Percentiles rank a stretch among this genome's conserved stretches.
Conservation (phyloP, 2,329 filamentous ascomycete species). For the Phialophora expanda region DNA sequence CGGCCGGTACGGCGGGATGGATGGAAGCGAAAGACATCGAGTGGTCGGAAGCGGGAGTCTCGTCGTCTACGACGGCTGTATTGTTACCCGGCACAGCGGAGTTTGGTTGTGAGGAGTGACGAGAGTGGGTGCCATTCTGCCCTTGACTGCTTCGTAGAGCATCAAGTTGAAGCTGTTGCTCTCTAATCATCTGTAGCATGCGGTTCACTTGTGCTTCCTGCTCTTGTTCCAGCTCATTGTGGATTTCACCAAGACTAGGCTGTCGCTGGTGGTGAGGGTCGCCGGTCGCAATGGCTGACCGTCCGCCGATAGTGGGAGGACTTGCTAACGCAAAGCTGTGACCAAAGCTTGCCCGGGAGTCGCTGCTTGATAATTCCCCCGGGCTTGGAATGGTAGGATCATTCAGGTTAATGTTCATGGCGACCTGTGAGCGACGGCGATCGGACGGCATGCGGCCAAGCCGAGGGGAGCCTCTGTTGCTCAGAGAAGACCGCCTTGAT, state of each 20-base stretch:
- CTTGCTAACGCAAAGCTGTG: slow-evolving; percentile 50
- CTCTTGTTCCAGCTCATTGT: slow-evolving; percentile 58
- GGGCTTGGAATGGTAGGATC: slow-evolving; percentile 46
- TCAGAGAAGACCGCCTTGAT: slow-evolving; percentile 51
- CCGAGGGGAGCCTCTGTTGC: slow-evolving; percentile 44
- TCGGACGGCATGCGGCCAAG: slow-evolving; percentile 45
- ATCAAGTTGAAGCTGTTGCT: slow-evolving; percentile 54
- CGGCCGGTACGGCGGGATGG: slow-evolving; percentile 42
- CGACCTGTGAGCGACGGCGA: slow-evolving; percentile 50
- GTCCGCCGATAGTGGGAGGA: slow-evolving; percentile 51
- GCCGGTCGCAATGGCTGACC: slow-evolving; percentile 50
- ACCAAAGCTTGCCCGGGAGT: slow-evolving; percentile 46
- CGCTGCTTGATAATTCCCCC: slow-evolving; percentile 47
- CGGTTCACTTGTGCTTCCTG: slow-evolving; percentile 60
- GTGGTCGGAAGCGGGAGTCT: slow-evolving; percentile 51
- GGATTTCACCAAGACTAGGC: slow-evolving; percentile 56
- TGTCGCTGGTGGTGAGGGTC: slow-evolving; percentile 56
- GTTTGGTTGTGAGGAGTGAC: slow-evolving; percentile 24
- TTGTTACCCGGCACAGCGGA: slow-evolving; percentile 44
- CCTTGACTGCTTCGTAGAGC: slow-evolving; percentile 45
- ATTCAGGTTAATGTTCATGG: slow-evolving; percentile 49
- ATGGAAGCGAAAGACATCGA: slow-evolving; percentile 48
- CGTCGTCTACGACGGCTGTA: slow-evolving; percentile 51
- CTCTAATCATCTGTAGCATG: slow-evolving; percentile 56
- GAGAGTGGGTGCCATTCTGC: slow-evolving; percentile 24